Base-by-base conservation (phyloP, 2,329 filamentous ascomycete genomes). In the Alternaria sp. region DNA sequence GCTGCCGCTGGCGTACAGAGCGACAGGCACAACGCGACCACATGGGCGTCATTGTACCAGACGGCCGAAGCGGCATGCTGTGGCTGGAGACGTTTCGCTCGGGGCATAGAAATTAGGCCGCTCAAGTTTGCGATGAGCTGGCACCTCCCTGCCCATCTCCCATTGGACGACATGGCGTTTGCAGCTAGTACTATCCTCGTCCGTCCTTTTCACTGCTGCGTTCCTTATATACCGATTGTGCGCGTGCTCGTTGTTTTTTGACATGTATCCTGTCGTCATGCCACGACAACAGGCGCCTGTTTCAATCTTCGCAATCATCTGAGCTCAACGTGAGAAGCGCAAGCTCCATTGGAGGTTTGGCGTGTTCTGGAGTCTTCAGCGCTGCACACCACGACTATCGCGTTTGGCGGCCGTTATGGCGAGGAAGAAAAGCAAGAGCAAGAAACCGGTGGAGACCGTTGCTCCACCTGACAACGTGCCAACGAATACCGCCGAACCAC, bases 231-330 rank as follows among this genome's bases (percentile, higher is more conserved):
- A 75, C 69, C 69, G 63, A 56, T 69, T 65, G 68, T 68, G 65
- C 72, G 72, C 73, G 68, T 75, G 70, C 69, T 65, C 65, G 64
- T 65, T 65, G 61, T 65, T 51, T 59, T 61, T 70, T 56, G 68
- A 67, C 65, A 69, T 67, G 66, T 75, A 67, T 61, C 66, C 61
- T 62, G 62, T 70, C 66, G 61, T 64, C 67, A 72, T 76, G 74
- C 76, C 72, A 77, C 75, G 74, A 73, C 73, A 74, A 71, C 74
- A 74, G 60, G 68, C 66, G 54, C 56, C 54, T 66, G 68, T 69
- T 71, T 63, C 67, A 61, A 67, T 65, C 57, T 65, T 66, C 57
- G 64, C 65, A 48, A 60, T 50, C 60, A 40, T 56, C 51, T 56
- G 55, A 64, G 49, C 58, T 48, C 49, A 49, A 62, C 58, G 64